Percentiles rank a stretch among this genome's conserved stretches.
Conservation (phyloP, 2,329 filamentous ascomycete species). For the Cladosporium austrohemisphaericum region DNA sequence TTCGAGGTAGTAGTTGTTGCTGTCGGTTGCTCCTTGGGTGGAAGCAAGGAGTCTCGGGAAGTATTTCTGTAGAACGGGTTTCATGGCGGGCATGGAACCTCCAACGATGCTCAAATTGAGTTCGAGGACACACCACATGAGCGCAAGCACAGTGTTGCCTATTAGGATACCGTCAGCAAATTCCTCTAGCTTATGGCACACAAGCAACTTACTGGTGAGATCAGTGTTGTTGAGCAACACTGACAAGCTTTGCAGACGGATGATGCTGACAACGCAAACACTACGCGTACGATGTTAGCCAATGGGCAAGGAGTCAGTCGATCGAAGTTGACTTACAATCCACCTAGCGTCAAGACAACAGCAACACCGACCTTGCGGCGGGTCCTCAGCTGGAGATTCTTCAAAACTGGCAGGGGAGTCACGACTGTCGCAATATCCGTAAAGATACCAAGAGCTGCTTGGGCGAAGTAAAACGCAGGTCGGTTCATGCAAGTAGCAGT, state of each 20-base stretch:
- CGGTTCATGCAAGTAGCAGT: conserved; percentile 9
- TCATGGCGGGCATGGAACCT: conserved; percentile 13
- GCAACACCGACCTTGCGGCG: conserved; percentile 12
- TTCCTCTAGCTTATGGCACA: not conserved
- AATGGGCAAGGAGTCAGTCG: not conserved
- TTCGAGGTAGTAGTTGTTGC: conserved; percentile 8
- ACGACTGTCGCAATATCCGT: conserved; percentile 12
- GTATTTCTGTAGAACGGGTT: conserved; percentile 12
- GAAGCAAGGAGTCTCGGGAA: conserved; percentile 8
- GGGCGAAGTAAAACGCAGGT: conserved; percentile 9
- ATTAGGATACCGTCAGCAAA: not conserved
- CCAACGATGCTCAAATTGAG: conserved; percentile 11
- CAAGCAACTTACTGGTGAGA: conserved; percentile 1
- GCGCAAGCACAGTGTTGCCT: conserved; percentile 10
- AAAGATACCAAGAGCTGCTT: conserved; percentile 10
- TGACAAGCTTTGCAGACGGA: conserved; percentile 8
- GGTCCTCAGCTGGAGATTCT: conserved; percentile 1
- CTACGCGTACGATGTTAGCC: not conserved
- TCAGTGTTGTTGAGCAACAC: conserved; percentile 8
- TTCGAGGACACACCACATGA: conserved; percentile 14
- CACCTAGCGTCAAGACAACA: conserved; percentile 9
- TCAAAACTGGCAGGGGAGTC: not conserved
- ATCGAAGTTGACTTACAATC: conserved; percentile 6
- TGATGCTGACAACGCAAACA: conserved; percentile 13
- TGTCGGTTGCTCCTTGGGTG: conserved; percentile 1